Evolutionary conservation across 345 rosid genomes (phyloP).

Genomic region (Erucastrum elatum): DNA sequence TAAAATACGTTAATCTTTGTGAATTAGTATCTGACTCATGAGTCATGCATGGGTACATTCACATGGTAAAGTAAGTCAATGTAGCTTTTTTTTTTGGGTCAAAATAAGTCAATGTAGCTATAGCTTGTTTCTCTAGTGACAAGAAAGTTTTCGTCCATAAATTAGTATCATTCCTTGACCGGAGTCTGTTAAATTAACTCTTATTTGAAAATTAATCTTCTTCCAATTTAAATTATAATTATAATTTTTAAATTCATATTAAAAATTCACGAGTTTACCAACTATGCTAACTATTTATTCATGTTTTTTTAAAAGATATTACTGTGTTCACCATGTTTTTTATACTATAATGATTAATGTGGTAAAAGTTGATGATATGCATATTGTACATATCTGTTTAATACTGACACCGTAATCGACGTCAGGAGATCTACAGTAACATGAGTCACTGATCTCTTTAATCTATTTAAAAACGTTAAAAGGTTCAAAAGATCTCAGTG

Average conservation of each 20-base stretch:
- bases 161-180: background rate
- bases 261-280: background rate
- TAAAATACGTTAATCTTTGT: background rate
- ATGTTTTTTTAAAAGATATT: background rate
- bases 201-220: background rate
- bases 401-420: background rate
- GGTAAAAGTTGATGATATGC: background rate
- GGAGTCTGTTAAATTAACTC: background rate
- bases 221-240: background rate
- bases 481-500: background rate
- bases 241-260: background rate
- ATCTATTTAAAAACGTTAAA: background rate
- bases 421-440: background rate
- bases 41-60: background rate
- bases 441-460: background rate
- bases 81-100: too few species aligned
- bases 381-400: background rate
- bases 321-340: background rate
- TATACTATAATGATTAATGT: background rate
- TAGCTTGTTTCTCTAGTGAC: background rate
- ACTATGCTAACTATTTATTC: background rate
- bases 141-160: background rate
- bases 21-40: background rate
- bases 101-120: background rate
- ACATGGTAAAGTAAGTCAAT: background rate